phyloP scores from a whole-genome alignment of 345 rosid species.

The Populus pruinosa region DNA sequence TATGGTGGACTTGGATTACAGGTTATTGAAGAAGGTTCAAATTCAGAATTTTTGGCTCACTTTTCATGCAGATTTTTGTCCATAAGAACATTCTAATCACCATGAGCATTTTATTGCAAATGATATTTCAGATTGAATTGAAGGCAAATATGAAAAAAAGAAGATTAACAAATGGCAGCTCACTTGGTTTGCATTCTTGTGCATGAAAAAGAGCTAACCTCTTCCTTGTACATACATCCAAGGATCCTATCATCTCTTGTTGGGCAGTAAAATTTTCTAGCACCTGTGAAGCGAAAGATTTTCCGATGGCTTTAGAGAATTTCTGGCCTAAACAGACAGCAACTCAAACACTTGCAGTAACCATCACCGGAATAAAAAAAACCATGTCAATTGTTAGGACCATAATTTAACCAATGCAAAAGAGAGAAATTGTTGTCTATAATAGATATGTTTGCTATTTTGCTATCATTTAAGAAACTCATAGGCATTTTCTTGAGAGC shows the following conservation, averaged over 20 bases:
- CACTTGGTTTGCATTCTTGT: background rate
- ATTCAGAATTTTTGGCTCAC: background rate
- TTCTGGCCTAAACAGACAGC: background rate
- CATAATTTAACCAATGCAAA: background rate
- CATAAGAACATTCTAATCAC: background rate
- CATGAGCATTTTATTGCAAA: background rate
- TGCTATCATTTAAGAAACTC: constrained; percentile 14
- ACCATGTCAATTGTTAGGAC: background rate
- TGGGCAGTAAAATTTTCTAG: background rate
- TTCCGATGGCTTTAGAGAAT: background rate
- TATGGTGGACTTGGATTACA: too few species aligned
- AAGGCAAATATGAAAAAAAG: background rate
- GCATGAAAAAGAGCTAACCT: background rate
- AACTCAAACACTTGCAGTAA: background rate
- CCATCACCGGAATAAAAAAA: background rate
- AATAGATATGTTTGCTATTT: background rate
- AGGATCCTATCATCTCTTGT: background rate
- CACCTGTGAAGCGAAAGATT: too few species aligned
- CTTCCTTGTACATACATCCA: background rate
- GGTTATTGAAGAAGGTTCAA: too few species aligned
- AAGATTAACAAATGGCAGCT: background rate
- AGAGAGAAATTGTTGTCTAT: background rate
- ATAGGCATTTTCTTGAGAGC: constrained; percentile 29
- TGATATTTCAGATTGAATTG: background rate
- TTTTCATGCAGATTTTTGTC: background rate